Evolutionary conservation across 1,284 basidiomycete genomes (phyloP).

Genomic region (Porogramme epimiltina): DNA sequence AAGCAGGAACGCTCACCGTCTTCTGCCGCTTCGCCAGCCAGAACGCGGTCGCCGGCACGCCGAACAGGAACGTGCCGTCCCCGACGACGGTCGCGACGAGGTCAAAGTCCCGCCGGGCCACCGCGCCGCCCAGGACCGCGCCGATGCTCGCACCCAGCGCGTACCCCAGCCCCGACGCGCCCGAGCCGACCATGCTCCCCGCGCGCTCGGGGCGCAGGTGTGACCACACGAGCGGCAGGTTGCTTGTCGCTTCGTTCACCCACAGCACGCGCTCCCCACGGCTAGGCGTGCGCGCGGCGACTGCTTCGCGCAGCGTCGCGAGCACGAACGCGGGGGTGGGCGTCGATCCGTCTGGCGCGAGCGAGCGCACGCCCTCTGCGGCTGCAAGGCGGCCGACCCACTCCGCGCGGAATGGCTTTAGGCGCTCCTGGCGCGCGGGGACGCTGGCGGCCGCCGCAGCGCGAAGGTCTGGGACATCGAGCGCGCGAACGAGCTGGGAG

Average conservation of each 20-base stretch:
- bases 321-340: conserved; percentile 35
- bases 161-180: conserved; percentile 66
- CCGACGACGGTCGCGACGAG: conserved; percentile 61
- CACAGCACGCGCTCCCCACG: conserved; percentile 45
- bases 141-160: conserved; percentile 64
- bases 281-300: conserved; percentile 32
- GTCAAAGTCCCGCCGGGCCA: conserved; percentile 39
- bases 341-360: conserved; percentile 20
- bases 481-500: conserved; percentile 43
- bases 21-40: conserved; percentile 69
- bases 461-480: not conserved
- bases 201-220: conserved; percentile 55
- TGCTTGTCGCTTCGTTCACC: conserved; percentile 65
- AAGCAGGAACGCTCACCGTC: not conserved
- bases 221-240: conserved; percentile 52
- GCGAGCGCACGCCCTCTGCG: conserved; percentile 27
- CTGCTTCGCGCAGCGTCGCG: conserved; percentile 10
- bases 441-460: conserved; percentile 5
- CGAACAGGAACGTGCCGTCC: conserved; percentile 69
- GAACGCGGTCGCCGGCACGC: conserved; percentile 61
- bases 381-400: conserved; percentile 27
- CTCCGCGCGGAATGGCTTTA: conserved; percentile 20
- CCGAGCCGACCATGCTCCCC: conserved; percentile 55
- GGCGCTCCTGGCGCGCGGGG: conserved; percentile 15
- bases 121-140: conserved; percentile 45